Base-by-base conservation (phyloP, 2,329 filamentous ascomycete species). In the Hypoxylon sp. region DNA sequence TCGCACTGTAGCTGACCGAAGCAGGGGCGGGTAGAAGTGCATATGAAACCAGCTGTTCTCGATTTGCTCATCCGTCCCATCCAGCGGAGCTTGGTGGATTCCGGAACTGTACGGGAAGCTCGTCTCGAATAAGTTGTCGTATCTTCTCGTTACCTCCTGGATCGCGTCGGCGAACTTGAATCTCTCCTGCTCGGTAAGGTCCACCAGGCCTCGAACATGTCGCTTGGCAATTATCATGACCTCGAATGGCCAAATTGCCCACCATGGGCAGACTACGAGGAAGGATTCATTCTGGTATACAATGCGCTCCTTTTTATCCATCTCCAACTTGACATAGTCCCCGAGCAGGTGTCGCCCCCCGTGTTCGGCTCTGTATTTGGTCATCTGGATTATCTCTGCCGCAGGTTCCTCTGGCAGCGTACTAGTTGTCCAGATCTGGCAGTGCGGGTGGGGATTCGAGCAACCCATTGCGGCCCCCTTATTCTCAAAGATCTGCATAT, bases 401-500 rank as follows among this genome's bases (percentile, higher is more conserved):
- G 87, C 88, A 0, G 93, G 93, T 80, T 99, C 96, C 78, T 98
- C 94, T 0, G 96, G 96, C 73, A 98, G 83, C 6, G 90, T 92
- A 21, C 93, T 97, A 0, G 94, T 97, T 1, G 93, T 96, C 96
- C 96, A 99, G 69, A 98, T 87, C 80, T 99, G 96, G 65, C 96
- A 95, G 81, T 99, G 96, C 0, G 96, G 96, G 79, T 99, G 96
- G 0, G 96, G 96, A 79, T 99, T 99, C 1, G 95, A 98, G 84
- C 96, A 99, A 56, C 96, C 96, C 96, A 99, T 99, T 10, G 95
- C 93, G 0, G 92, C 90, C 56, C 96, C 96, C 82, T 99, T 99
- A 85, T 99, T 99, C 83, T 99, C 96, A 70, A 99, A 99, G 71
- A 99, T 98, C 79, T 99, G 96, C 94, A 99, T 98, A 82, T 97